These are phyloP conservation scores for Panicum hallii DNA, from an alignment of 202 grass and related monocot species.

Conservation along the genomic window DNA sequence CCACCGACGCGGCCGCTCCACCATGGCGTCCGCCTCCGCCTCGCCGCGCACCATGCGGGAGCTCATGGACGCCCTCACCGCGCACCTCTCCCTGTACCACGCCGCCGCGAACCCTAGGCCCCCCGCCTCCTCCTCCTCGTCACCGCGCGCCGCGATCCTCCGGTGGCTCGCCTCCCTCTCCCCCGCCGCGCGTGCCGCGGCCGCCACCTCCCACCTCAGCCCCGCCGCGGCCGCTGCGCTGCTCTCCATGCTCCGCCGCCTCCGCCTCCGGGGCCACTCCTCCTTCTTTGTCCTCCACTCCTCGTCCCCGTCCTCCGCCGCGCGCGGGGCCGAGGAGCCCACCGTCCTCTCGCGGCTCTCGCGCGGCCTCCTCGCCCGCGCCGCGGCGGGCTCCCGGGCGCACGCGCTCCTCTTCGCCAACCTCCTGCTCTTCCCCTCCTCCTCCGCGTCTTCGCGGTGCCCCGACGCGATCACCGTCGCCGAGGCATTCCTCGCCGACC, in stretches of 20 bases:
- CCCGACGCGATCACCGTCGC: conserved; percentile 71
- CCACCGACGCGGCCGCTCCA: conserved; percentile 32
- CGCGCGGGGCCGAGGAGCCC: conserved; percentile 36
- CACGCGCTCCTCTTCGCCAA: conserved; percentile 51
- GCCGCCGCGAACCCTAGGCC: conserved; percentile 53
- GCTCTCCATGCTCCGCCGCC: conserved; percentile 71
- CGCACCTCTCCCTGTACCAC: conserved; percentile 95
- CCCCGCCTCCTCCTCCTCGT: conserved; percentile 16
- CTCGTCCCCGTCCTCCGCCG: conserved; percentile 27
- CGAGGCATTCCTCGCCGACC: conserved; percentile 66
- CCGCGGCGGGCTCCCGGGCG: conserved; percentile 45
- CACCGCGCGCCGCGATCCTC: conserved; percentile 73
- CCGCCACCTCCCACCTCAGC: conserved; percentile 59
- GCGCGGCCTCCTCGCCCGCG: conserved; percentile 69
- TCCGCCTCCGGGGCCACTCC: conserved; percentile 74
- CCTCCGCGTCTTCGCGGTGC: conserved; percentile 32
- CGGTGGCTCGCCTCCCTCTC: conserved; percentile 85
- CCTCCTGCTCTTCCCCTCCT: conserved; percentile 68
- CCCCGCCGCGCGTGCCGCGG: conserved; percentile 53
- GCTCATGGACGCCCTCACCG: conserved; percentile 80
- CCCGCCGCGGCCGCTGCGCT: conserved; percentile 51
- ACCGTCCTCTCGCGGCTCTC: conserved; percentile 85
- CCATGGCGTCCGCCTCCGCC: conserved; percentile 54
- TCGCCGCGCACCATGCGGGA: conserved; percentile 58
- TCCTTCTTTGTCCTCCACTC: conserved; percentile 88